Evolutionary conservation across 805 yeast species (phyloP).

Genomic region (Ogataea kodamae): DNA sequence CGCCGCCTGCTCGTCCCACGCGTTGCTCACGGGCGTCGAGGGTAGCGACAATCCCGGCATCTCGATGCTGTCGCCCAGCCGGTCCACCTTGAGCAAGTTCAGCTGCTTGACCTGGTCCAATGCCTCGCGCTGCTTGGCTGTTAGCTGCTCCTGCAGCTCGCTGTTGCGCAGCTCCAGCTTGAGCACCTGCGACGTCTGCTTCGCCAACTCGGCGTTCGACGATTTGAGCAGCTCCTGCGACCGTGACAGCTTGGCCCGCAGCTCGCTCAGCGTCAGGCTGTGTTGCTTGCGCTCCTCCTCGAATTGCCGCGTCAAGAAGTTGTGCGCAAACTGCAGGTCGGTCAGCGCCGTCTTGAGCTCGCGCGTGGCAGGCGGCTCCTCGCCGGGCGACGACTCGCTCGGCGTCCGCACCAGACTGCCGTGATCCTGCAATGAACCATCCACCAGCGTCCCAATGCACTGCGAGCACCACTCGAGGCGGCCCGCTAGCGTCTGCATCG

Average conservation of each 20-base stretch:
- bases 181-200: constrained; percentile 34
- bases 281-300: constrained; percentile 62
- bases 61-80: constrained; percentile 34
- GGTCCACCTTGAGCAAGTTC: constrained; percentile 42
- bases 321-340: constrained; percentile 70
- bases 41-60: constrained; percentile 9
- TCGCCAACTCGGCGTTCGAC: constrained; percentile 36
- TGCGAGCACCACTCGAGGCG: constrained; percentile 31
- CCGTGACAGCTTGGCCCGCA: constrained; percentile 46
- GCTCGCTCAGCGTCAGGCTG: constrained; percentile 47
- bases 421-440: constrained; percentile 11
- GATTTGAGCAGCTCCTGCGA: constrained; percentile 51
- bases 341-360: constrained; percentile 49
- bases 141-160: constrained; percentile 29
- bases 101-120: constrained; percentile 43
- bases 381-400: constrained; percentile 3
- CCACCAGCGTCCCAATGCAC: constrained; percentile 25
- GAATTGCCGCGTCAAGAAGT: constrained; percentile 62
- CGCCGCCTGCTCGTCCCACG: constrained; percentile 7
- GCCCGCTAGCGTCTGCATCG: constrained; percentile 22
- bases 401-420: constrained; percentile 4
- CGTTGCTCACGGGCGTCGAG: constrained; percentile 18
- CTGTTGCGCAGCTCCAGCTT: constrained; percentile 36
- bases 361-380: constrained; percentile 7
- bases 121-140: constrained; percentile 39